Conservation (phyloP, 306 rosid genomes). For the Prunus persica region Prunus_persica_NCBIv2 NC_034011.1:16257501-16258000, state of each 20-base stretch:
- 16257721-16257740: neutral
- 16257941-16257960: too few species aligned
- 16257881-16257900: too few species aligned
- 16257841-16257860: neutral
- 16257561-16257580: neutral
- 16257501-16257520: conserved; percentile 54
- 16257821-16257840: neutral
- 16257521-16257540: conserved; percentile 3
- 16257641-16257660: neutral
- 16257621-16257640: neutral
- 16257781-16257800: neutral
- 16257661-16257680: neutral
- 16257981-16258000: neutral
- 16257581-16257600: neutral
- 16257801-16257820: neutral
- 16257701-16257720: neutral
- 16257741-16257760: neutral
- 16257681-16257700: neutral
- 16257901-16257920: too few species aligned
- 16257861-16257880: neutral
- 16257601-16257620: neutral
- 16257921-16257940: too few species aligned
- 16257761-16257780: neutral
- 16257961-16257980: neutral
- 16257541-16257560: neutral